Conservation (phyloP, 2,329 filamentous ascomycete species). For the Xylaria polymorpha region DNA sequence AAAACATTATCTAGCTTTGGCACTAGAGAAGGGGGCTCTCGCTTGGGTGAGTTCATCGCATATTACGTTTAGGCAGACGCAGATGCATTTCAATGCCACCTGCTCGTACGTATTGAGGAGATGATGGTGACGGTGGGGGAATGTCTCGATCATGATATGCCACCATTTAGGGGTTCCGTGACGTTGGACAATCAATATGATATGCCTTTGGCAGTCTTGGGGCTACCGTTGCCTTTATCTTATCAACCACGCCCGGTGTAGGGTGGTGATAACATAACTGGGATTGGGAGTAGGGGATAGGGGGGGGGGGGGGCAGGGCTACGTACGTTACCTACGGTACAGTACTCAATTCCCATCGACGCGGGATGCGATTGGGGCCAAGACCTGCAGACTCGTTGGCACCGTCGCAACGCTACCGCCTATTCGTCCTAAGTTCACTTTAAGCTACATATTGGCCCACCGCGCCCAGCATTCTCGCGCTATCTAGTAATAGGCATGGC, state of each 20-base stretch:
- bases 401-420: slow-evolving; percentile 31
- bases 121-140: background rate
- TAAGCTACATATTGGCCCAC: slow-evolving; percentile 13
- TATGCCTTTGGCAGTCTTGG: background rate
- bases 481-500: slow-evolving; percentile 9
- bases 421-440: slow-evolving; percentile 25
- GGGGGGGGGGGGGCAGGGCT: background rate
- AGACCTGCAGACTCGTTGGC: slow-evolving; percentile 29
- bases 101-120: background rate
- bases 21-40: slow-evolving; percentile 20
- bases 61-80: slow-evolving; percentile 12
- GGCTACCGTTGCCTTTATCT: slow-evolving; percentile 4
- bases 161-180: background rate
- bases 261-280: slow-evolving; percentile 21
- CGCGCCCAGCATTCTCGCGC: background rate
- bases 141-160: slow-evolving; percentile 7
- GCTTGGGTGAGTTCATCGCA: slow-evolving; percentile 17
- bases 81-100: background rate
- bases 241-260: slow-evolving; percentile 24
- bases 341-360: slow-evolving; percentile 10
- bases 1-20: slow-evolving; percentile 22
- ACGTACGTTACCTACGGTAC: background rate
- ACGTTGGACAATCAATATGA: slow-evolving; percentile 1
- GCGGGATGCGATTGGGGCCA: slow-evolving; percentile 36
- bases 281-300: slow-evolving; percentile 27